Conservation (phyloP, 805 yeast genomes). For the Barnettozyma sucrosica region DNA sequence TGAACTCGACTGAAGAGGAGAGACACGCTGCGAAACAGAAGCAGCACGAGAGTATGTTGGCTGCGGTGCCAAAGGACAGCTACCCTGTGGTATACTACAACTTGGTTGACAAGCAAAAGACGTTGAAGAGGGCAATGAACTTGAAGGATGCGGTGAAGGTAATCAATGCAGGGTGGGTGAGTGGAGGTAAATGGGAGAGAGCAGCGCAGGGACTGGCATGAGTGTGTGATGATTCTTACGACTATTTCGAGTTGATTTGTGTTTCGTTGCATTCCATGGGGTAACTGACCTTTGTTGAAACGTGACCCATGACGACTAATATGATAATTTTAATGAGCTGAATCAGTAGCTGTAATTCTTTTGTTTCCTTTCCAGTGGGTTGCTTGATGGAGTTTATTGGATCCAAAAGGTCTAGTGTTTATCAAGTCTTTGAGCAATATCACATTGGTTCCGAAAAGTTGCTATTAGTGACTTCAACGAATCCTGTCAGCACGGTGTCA, state of each 20-base stretch:
- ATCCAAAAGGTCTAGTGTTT: background rate
- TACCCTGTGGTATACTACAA: slow-evolving; percentile 60
- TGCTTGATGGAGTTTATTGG: background rate
- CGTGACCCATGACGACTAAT: background rate
- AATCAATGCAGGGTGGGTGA: slow-evolving; percentile 81
- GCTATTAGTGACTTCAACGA: background rate
- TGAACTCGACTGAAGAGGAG: slow-evolving; percentile 31
- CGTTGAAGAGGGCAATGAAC: slow-evolving; percentile 65
- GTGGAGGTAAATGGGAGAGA: slow-evolving; percentile 66
- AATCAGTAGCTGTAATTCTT: background rate
- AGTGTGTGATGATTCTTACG: background rate
- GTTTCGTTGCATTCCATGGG: background rate
- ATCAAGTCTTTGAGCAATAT: too few relatives aligned
- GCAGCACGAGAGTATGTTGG: slow-evolving; percentile 20
- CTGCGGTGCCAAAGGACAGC: slow-evolving; percentile 39
- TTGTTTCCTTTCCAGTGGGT: too few relatives aligned
- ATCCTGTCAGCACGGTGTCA: background rate
- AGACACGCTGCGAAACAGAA: slow-evolving; percentile 14
- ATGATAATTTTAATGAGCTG: background rate
- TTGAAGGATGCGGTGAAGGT: slow-evolving; percentile 66
- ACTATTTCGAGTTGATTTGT: background rate
- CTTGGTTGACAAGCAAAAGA: slow-evolving; percentile 64
- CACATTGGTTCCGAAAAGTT: too few relatives aligned
- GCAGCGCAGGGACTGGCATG: slow-evolving; percentile 34
- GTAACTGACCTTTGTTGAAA: background rate